Percentiles rank a stretch among this genome's conserved stretches.
phyloP scores from a whole-genome alignment of 805 yeast genomes.

The Metschnikowia koreensis region DNA sequence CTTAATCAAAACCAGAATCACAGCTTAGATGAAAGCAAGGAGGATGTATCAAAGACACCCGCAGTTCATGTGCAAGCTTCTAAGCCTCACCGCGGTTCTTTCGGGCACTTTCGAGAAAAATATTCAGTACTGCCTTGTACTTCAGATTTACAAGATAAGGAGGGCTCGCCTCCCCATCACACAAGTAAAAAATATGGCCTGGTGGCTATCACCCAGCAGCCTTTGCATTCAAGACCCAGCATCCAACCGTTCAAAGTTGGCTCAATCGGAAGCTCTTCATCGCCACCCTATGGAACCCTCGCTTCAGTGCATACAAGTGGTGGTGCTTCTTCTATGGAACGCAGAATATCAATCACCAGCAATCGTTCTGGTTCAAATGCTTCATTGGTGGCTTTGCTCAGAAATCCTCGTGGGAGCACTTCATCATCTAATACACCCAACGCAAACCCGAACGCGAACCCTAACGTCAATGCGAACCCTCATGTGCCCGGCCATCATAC shows the following conservation, averaged over 20 bases:
- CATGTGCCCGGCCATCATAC: slow-evolving; percentile 16
- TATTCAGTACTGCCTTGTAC: slow-evolving; percentile 20
- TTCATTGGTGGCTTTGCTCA: slow-evolving; percentile 49
- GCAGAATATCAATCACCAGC: slow-evolving; percentile 44
- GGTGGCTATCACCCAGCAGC: slow-evolving; percentile 1
- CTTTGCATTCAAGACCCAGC: slow-evolving; percentile 23
- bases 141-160: slow-evolving; percentile 14
- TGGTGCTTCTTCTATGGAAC: slow-evolving; percentile 29
- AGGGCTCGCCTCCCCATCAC: slow-evolving; percentile 1
- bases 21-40: not conserved
- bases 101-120: slow-evolving; percentile 13
- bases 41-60: not conserved
- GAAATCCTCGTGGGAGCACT: slow-evolving; percentile 49
- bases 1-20: not conserved
- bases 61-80: not conserved
- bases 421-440: slow-evolving; percentile 36
- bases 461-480: slow-evolving; percentile 24
- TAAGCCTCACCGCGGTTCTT: slow-evolving; percentile 12
- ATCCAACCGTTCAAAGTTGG: slow-evolving; percentile 66
- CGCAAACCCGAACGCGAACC: not conserved
- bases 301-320: slow-evolving; percentile 11
- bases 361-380: slow-evolving; percentile 51
- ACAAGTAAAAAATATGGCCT: not conserved
- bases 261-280: slow-evolving; percentile 47
- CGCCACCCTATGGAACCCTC: slow-evolving; percentile 27